Evolutionary conservation across 345 rosid species (phyloP).

Genomic region (Aethionema arabicum): DNA sequence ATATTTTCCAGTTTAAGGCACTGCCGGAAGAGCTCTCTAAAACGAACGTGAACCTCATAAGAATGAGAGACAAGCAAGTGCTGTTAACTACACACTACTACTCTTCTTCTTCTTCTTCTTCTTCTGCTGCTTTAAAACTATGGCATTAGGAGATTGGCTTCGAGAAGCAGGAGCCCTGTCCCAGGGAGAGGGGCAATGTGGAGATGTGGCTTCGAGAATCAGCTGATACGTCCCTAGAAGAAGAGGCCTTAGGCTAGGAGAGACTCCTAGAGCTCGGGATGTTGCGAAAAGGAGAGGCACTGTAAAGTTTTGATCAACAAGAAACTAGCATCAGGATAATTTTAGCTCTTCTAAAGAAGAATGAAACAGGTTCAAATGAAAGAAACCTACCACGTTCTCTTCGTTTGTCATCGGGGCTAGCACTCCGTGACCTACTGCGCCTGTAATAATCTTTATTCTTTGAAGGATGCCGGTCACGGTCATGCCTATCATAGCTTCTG

Average conservation of each 20-base stretch:
- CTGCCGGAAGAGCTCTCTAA: too few relatives aligned
- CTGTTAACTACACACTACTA: too few relatives aligned
- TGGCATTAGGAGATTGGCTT: too few relatives aligned
- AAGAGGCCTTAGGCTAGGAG: slow-evolving; percentile 42
- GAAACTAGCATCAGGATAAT: slow-evolving; percentile 18
- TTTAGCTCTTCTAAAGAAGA: neutral
- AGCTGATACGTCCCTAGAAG: slow-evolving; percentile 43
- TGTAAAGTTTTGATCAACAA: slow-evolving; percentile 3
- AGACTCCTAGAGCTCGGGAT: slow-evolving; percentile 46
- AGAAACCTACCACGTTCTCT: slow-evolving; percentile 48
- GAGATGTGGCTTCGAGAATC: slow-evolving; percentile 14
- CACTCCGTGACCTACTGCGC: slow-evolving; percentile 60
- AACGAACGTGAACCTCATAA: too few relatives aligned
- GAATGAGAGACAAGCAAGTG: too few relatives aligned
- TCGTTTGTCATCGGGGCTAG: slow-evolving; percentile 52
- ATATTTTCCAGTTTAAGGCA: too few relatives aligned
- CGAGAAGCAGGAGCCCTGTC: too few relatives aligned
- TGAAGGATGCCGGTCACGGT: slow-evolving; percentile 49
- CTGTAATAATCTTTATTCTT: slow-evolving; percentile 50
- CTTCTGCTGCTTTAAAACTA: too few relatives aligned
- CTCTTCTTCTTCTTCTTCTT: too few relatives aligned
- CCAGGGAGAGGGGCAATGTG: too few relatives aligned
- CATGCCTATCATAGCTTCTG: slow-evolving; percentile 52
- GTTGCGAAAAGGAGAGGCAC: slow-evolving; percentile 51
- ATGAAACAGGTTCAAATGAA: neutral